A percentile compares a stretch with the other conserved stretches of the same genome.
Conservation (phyloP, 495 filamentous ascomycete species). For the Podospora pseudoanserina region DNA sequence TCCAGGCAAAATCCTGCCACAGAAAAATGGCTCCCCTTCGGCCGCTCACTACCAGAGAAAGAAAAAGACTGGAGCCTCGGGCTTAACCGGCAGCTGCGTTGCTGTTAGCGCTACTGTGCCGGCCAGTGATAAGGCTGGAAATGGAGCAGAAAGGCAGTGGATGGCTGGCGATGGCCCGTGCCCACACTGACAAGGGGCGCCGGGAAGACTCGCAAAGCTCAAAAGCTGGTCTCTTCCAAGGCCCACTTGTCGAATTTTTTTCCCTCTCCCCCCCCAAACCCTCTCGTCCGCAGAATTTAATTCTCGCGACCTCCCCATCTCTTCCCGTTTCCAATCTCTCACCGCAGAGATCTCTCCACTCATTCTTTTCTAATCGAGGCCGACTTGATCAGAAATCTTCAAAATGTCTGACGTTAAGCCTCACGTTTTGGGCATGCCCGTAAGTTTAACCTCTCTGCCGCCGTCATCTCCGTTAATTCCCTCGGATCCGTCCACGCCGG, state of each 20-base stretch:
- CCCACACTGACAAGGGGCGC: conserved; percentile 29
- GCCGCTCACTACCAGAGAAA: conserved; percentile 13
- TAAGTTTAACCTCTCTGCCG: conserved; percentile 43
- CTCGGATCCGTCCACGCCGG: conserved; percentile 34
- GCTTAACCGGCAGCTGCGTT: conserved; percentile 34
- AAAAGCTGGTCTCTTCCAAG: conserved; percentile 35
- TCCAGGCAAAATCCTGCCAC: conserved; percentile 1
- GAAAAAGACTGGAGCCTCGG: conserved; percentile 28
- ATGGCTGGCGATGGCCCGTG: conserved; percentile 27
- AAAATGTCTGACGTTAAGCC: conserved; percentile 58
- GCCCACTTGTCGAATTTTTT: conserved; percentile 32
- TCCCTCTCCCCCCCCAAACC: conserved; percentile 26
- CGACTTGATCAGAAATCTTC: conserved; percentile 43
- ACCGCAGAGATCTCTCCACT: conserved; percentile 43
- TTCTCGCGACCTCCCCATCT: conserved; percentile 38
- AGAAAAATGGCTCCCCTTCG: conserved; percentile 9
- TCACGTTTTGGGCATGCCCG: conserved; percentile 82
- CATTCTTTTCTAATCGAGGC: conserved; percentile 44
- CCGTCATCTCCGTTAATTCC: conserved; percentile 36
- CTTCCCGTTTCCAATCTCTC: conserved; percentile 34
- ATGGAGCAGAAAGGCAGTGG: conserved; percentile 17
- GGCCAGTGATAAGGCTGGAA: conserved; percentile 16
- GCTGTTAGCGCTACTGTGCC: conserved; percentile 21
- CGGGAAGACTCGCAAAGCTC: conserved; percentile 37
- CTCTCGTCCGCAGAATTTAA: conserved; percentile 45